Base-by-base conservation (phyloP, 108 stramenopile genomes). In the Cyclostephanos tholiformis region DNA sequence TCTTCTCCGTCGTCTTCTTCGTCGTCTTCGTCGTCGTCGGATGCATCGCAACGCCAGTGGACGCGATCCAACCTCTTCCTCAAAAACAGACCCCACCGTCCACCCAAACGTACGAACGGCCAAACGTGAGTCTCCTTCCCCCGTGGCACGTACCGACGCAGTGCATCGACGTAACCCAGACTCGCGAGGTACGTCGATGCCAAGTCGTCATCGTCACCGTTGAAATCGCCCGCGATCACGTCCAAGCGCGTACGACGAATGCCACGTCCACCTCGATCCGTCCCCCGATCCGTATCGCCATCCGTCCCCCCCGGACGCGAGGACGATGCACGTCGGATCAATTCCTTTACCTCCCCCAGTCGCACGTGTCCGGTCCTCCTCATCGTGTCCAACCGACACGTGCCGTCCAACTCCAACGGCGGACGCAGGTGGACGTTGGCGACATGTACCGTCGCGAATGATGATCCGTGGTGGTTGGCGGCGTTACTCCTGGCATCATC, bases 41-140 rank as follows among this genome's bases (percentile, higher is more conserved):
- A n/a, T 39, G 5, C 32, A 32, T 32, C 32, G 32, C 32, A 4
- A 32, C 46, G 51, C 80, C 80, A 81, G 16, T 75, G 80, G n/a
- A 81, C 60, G 46, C 75, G 80, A 43, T 81, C 80, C 57, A 81
- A 81, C 58, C 80, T 63, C 65, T 81, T 81, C 41, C 80, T 65
- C 52, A 81, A 51, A 1, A 67, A 62, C 56, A 53, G 60, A 0
- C 58, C 32, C 32, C 32, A n/a, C n/a, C n/a, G n/a, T n/a, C 32
- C 32, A 32, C 32, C 32, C 3, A 32, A 4, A 32, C 4, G 52
- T 49, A 81, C 30, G 20, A 74, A 81, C 17, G 69, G 73, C 80
- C 80, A 81, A 16, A 56, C 65, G 38, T 81, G 80, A 5, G 80
- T 81, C 53, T 81, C 80, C 71, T 81, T 81, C 0, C 57, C 53